Base-by-base conservation (phyloP, 75 land plant species). In the Ceratopteris richardii region DNA sequence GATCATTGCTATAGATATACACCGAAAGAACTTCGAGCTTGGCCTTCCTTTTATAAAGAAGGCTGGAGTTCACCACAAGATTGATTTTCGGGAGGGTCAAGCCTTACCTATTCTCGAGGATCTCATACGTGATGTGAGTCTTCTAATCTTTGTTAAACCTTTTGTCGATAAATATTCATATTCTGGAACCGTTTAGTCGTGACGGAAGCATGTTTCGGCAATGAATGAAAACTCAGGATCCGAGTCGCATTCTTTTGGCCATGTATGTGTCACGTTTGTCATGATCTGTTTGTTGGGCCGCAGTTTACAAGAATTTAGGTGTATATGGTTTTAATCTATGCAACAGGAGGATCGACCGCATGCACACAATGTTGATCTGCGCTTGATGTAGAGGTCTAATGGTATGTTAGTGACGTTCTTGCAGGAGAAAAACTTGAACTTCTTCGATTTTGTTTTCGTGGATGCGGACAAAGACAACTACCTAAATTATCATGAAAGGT, bases 41-140 rank as follows among this genome's bases (percentile, higher is more conserved):
- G 92, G 92, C 14, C 48, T 72, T 48, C 92, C 92, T 0, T 55
- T 72, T 24, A 87, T 87, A 9, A 31, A 78, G 50, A 84, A 84
- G 47, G 85, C 90, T 14, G 90, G 85, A 16, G 80, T 86, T 60
- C 88, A 77, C 28, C 84, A 81, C 78, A 87, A 87, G 58, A 76
- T 87, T 46, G 92, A 87, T 27, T 87, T 87, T 64, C 74, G 67
- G 54, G 92, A 87, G 65, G 92, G 92, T 39, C 84, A 81, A 60
- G 87, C 88, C 25, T 10, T 84, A 66, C 75, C 80, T 18, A 66
- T 66, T 59, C 72, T 87, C 20, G 88, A 87, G 31, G 67, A 57
- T 43, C 22, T 87, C 56, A 36, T 86, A 16, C 64, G 61, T 65
- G 85, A 86, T 58, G 90, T 86, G 59, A 17, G n/a, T 46, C 21